A percentile compares a stretch with the other conserved stretches of the same genome.
Conservation (phyloP, 108 stramenopile genomes). For the Nitzschia sp. region DNA sequence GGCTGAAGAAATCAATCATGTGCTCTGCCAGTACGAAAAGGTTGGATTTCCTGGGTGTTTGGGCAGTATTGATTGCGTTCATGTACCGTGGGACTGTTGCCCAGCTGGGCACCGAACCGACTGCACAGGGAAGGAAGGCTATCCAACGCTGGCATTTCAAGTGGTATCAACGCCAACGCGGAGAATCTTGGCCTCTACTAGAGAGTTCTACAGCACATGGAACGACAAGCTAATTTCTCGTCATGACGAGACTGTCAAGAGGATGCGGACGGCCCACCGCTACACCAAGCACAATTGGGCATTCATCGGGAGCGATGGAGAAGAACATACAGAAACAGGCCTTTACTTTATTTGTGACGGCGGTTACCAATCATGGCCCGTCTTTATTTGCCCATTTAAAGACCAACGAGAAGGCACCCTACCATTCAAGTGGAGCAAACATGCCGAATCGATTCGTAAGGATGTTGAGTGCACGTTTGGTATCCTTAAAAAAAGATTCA, state of each 20-base stretch:
- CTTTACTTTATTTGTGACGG: constrained; percentile 44
- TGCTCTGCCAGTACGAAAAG: background rate
- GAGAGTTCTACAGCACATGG: constrained; percentile 1
- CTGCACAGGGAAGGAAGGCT: constrained; percentile 32
- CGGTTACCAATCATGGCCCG: constrained; percentile 44
- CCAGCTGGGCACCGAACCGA: constrained; percentile 27
- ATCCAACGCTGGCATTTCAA: constrained; percentile 40
- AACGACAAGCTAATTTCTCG: constrained; percentile 21
- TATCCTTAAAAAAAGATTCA: constrained; percentile 35
- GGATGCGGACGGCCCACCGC: background rate
- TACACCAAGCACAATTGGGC: background rate
- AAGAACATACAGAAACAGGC: constrained; percentile 9
- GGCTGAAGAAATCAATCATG: background rate
- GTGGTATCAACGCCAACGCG: background rate
- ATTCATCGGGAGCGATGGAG: background rate
- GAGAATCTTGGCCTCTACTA: background rate
- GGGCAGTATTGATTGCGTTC: constrained; percentile 43
- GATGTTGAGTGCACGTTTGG: constrained; percentile 58
- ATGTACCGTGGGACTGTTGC: constrained; percentile 37
- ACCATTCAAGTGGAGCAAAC: constrained; percentile 13
- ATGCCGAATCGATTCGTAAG: constrained; percentile 46
- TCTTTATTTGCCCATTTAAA: constrained; percentile 29
- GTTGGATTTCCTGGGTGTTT: constrained; percentile 33
- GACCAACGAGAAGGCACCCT: background rate
- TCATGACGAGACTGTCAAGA: constrained; percentile 1